Percentiles rank a stretch among this genome's conserved stretches.
Conservation (phyloP, 345 rosid genomes). For the Luvunga scandens region DNA sequence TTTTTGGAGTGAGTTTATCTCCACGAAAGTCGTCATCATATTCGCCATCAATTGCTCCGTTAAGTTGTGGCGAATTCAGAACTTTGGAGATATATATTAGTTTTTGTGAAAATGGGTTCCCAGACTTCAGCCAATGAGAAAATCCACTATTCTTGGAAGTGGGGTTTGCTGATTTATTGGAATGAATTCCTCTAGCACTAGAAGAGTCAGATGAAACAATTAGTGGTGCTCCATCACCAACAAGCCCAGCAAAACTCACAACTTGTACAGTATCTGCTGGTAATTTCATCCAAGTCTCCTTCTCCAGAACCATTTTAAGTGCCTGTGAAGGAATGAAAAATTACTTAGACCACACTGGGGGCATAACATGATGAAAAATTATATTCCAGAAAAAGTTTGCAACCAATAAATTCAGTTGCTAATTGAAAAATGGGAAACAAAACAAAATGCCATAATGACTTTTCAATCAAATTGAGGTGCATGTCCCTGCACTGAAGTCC, state of each 20-base stretch:
- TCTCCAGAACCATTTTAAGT: constrained; percentile 96
- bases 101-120: constrained; percentile 82
- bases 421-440: neutral
- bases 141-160: constrained; percentile 63
- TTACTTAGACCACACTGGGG: neutral
- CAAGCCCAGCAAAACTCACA: constrained; percentile 85
- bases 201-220: constrained; percentile 53
- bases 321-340: constrained; percentile 50
- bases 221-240: constrained; percentile 94
- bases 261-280: constrained; percentile 68
- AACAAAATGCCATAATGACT: neutral
- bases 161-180: constrained; percentile 41
- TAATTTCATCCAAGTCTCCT: constrained; percentile 82
- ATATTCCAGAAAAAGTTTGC: neutral
- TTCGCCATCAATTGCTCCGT: constrained; percentile 47
- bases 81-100: constrained; percentile 35
- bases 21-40: constrained; percentile 43
- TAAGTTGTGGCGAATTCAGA: constrained; percentile 39
- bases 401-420: constrained; percentile 3
- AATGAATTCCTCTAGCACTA: constrained; percentile 42
- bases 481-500: neutral
- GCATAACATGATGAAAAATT: neutral
- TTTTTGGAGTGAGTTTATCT: constrained; percentile 37
- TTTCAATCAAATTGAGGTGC: neutral
- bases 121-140: constrained; percentile 72